A percentile compares a stretch with the other conserved stretches of the same genome.
Evolutionary conservation across 306 rosid species (phyloP).

Genomic region (Lablab purpureus): DNA sequence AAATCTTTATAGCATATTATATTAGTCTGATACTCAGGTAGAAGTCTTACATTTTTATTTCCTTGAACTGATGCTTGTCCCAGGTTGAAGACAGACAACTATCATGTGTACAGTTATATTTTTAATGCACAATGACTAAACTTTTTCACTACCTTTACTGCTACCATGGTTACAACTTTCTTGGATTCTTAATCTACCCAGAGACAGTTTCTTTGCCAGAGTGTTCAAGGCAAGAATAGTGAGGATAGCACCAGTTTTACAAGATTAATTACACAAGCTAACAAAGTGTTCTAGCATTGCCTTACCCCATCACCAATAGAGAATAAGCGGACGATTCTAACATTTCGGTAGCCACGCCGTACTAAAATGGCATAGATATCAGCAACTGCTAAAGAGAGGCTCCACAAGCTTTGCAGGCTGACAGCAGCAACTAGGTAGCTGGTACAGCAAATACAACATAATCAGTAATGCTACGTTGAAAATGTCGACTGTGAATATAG

Average conservation of each 20-base stretch:
- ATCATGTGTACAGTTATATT: slow-evolving; percentile 3
- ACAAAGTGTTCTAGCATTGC: slow-evolving; percentile 24
- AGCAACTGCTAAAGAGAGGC: slow-evolving; percentile 59
- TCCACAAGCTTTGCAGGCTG: slow-evolving; percentile 68
- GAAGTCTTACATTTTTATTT: slow-evolving; percentile 22
- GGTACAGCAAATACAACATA: slow-evolving; percentile 48
- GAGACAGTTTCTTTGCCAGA: neutral
- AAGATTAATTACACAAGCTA: slow-evolving; percentile 15
- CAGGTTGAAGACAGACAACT: slow-evolving; percentile 8
- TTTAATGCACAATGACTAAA: neutral
- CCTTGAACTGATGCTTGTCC: slow-evolving; percentile 15
- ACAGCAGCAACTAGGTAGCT: slow-evolving; percentile 73
- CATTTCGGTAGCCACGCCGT: slow-evolving; percentile 60
- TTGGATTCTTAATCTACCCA: slow-evolving; percentile 4
- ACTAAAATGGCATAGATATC: slow-evolving; percentile 70
- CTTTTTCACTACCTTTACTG: slow-evolving; percentile 3
- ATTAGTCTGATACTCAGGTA: neutral
- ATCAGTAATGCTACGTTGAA: slow-evolving; percentile 35
- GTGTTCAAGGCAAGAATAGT: neutral
- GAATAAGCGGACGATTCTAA: slow-evolving; percentile 55
- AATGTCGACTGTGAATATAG: slow-evolving; percentile 8
- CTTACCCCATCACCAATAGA: slow-evolving; percentile 76
- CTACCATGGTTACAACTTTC: slow-evolving; percentile 15
- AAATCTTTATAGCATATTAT: neutral
- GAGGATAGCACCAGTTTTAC: neutral